Evolutionary conservation across 768 basidiomycete genomes (phyloP).

Genomic region (Leucocoprinus leucothites): DNA sequence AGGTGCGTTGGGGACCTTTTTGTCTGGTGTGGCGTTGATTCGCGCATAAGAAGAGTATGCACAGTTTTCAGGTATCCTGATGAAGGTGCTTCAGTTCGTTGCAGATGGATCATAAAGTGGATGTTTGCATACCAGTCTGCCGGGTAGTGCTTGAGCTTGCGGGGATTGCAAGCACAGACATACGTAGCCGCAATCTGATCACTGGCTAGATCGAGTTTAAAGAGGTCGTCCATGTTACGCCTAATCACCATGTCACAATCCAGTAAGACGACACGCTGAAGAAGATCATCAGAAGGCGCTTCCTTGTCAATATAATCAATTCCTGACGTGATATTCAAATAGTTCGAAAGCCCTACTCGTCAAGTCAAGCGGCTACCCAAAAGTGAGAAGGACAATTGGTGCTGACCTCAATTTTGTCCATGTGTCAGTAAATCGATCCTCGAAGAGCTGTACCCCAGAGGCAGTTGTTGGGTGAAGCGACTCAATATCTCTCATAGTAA

Average conservation of each 20-base stretch:
- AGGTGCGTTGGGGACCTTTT: slow-evolving; percentile 41
- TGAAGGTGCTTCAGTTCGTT: slow-evolving; percentile 9
- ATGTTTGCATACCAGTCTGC: slow-evolving; percentile 65
- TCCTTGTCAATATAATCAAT: not conserved
- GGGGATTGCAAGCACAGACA: slow-evolving; percentile 94
- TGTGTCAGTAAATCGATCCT: slow-evolving; percentile 61
- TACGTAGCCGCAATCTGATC: slow-evolving; percentile 87
- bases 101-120: slow-evolving; percentile 1
- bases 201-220: slow-evolving; percentile 54
- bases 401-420: slow-evolving; percentile 64
- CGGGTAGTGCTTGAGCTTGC: slow-evolving; percentile 82
- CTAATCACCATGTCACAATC: slow-evolving; percentile 88
- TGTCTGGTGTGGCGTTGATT: slow-evolving; percentile 38
- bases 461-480: slow-evolving; percentile 49
- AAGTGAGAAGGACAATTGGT: not conserved
- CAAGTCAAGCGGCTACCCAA: not conserved
- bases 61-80: slow-evolving; percentile 91
- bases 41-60: slow-evolving; percentile 61
- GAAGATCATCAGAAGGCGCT: not conserved
- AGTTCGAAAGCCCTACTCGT: slow-evolving; percentile 57
- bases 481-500: slow-evolving; percentile 58
- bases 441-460: slow-evolving; percentile 32
- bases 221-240: slow-evolving; percentile 76
- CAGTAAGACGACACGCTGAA: slow-evolving; percentile 72
- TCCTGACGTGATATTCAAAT: slow-evolving; percentile 59